Base-by-base conservation (phyloP, 805 yeast species). In the Hanseniaspora singularis region DNA sequence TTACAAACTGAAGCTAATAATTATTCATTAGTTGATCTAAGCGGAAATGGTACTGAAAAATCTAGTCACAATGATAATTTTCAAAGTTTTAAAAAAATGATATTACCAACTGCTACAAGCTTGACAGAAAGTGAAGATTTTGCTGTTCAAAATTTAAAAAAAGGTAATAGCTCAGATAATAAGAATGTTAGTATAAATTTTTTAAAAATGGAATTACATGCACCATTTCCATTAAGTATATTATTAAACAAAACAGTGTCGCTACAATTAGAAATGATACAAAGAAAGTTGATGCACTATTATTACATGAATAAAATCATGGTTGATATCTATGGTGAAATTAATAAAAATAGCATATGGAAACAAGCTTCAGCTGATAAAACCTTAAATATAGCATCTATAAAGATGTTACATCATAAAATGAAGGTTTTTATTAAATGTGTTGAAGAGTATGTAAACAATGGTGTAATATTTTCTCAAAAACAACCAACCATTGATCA, bases 161-260 rank as follows among this genome's bases (percentile, higher is more conserved):
- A 18, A 15, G 33, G 14, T 60, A 28, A 53, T 60, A 9, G 49
- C n/a, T n/a, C n/a, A n/a, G n/a, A n/a, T n/a, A n/a, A n/a, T 53
- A 53, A 67, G 54, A 51, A 63, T 54, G 45, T 72, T 63, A 51
- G 75, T 1, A 66, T 80, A 1, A 67, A 77, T 39, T 71, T 72
- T 42, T 59, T 81, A 10, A 74, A 73, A 49, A 61, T 81, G 38
- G 76, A 78, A 34, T 50, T 79, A 7, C 62, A 70, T n/a, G 61
- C 88, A 19, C 96, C 96, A 3, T 92, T 85, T 58, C 99, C 99
- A 0, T 63, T 86, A 40, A 86, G 86, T 55, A 67, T 89, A 22
- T 68, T 92, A 1, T 64, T 86, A 1, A 76, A 82, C 15, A 73
- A 78, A 46, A 80, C 86, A 14, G 76, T 79, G 22, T 66, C 85